phyloP scores from a whole-genome alignment of 441 rosid genomes.

The Populus trichocarpa region DNA sequence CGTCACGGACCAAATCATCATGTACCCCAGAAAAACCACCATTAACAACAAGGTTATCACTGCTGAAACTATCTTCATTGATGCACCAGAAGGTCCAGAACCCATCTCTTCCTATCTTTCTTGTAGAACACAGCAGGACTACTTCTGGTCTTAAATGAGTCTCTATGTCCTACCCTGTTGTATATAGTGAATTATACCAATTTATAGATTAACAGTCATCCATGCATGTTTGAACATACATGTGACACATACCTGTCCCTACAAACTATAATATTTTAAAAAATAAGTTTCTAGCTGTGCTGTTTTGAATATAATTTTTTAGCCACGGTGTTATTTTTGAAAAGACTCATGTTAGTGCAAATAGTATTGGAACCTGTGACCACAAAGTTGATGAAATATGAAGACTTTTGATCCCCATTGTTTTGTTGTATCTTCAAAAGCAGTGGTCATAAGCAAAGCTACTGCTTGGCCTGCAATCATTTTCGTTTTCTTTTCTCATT shows the following conservation, averaged over 20 bases:
- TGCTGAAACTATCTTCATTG: slow-evolving; percentile 14
- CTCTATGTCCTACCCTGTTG: no score
- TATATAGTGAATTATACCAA: no score
- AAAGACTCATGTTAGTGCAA: no score
- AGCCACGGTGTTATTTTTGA: not conserved
- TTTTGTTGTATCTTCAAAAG: not conserved
- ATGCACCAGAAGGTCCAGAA: not conserved
- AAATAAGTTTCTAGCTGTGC: not conserved
- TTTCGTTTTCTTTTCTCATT: no score
- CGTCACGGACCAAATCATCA: slow-evolving; percentile 44
- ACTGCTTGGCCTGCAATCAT: not conserved
- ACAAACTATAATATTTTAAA: no score
- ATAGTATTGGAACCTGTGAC: not conserved
- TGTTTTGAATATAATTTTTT: no score
- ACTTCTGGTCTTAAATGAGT: no score
- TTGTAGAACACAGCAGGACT: not conserved
- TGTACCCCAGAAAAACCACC: slow-evolving; percentile 38
- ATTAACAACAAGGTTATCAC: slow-evolving; percentile 21
- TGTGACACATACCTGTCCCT: no score
- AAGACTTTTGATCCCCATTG: not conserved
- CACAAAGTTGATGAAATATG: not conserved
- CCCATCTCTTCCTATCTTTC: slow-evolving; percentile 12
- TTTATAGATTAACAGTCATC: no score
- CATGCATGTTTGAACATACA: no score
- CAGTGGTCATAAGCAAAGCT: not conserved